A percentile compares a stretch with the other conserved stretches of the same genome.
These are phyloP conservation scores for Grosmannia serpens DNA, from an alignment of 2,329 filamentous ascomycete genomes.

Conservation along the genomic window DNA sequence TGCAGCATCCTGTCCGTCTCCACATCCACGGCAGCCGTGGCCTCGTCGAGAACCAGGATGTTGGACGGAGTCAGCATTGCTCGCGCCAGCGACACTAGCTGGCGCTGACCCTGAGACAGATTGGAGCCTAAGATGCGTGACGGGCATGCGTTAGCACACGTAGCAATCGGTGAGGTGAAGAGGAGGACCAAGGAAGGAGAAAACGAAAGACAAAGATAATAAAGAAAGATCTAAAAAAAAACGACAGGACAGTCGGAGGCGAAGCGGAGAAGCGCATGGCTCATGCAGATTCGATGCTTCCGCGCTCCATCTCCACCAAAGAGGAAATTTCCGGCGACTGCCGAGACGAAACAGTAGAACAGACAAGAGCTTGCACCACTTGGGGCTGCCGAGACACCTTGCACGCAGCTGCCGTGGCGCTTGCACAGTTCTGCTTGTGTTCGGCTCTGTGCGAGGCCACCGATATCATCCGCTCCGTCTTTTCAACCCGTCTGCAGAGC, in stretches of 20 bases:
- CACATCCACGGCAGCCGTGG: slow-evolving; percentile 66
- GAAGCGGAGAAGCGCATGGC: neutral
- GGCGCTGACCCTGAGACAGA: slow-evolving; percentile 86
- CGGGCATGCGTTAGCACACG: neutral
- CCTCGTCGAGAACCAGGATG: slow-evolving; percentile 93
- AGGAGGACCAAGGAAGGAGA: neutral
- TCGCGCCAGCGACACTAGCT: slow-evolving; percentile 85
- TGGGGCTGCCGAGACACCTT: neutral
- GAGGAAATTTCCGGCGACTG: neutral
- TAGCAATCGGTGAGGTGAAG: neutral
- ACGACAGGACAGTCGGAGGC: neutral
- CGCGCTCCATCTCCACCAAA: neutral
- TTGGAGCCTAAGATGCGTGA: slow-evolving; percentile 58
- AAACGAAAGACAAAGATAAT: neutral
- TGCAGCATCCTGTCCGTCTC: slow-evolving; percentile 59
- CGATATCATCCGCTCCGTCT: neutral
- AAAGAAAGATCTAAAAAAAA: no score
- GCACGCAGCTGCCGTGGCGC: neutral
- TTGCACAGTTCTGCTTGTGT: neutral
- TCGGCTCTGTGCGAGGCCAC: neutral
- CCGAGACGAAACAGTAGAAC: neutral
- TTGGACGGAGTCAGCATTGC: slow-evolving; percentile 92
- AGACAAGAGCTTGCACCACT: neutral
- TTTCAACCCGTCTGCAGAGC: neutral
- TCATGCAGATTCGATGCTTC: neutral